Percentiles rank a stretch among this genome's conserved stretches.
Evolutionary conservation across 2,329 filamentous ascomycete genomes (phyloP).

Genomic region (Cercospora zeae-maydis): DNA sequence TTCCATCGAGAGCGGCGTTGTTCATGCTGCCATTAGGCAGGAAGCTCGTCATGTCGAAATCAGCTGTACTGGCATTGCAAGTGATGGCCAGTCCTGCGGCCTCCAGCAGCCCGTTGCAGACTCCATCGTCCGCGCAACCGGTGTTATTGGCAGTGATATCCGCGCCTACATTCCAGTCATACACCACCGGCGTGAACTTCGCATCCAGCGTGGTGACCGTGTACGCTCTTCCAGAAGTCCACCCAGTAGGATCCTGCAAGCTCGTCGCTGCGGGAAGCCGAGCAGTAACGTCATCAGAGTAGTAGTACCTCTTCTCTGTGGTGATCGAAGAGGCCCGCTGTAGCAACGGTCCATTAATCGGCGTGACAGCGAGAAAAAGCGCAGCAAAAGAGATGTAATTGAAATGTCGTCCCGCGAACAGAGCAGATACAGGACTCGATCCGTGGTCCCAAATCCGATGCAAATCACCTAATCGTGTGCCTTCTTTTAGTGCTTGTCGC

Average conservation of each 20-base stretch:
- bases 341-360: background rate
- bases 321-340: background rate
- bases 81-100: background rate
- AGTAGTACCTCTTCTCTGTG: background rate
- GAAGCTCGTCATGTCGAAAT: constrained; percentile 3
- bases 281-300: constrained; percentile 2
- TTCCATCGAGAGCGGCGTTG: background rate
- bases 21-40: background rate
- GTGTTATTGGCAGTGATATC: background rate
- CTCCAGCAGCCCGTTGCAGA: background rate
- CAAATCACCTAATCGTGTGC: background rate
- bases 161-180: background rate
- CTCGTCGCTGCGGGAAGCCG: background rate
- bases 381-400: background rate
- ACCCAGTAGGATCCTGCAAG: background rate
- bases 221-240: background rate
- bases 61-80: background rate
- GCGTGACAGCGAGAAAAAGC: background rate
- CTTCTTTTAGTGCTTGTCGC: background rate
- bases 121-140: background rate
- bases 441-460: background rate
- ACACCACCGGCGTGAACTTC: background rate
- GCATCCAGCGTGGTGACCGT: background rate
- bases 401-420: background rate
- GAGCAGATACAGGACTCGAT: background rate